phyloP scores from a whole-genome alignment of 2,329 filamentous ascomycete species.

The Sporothrix pallida region DNA sequence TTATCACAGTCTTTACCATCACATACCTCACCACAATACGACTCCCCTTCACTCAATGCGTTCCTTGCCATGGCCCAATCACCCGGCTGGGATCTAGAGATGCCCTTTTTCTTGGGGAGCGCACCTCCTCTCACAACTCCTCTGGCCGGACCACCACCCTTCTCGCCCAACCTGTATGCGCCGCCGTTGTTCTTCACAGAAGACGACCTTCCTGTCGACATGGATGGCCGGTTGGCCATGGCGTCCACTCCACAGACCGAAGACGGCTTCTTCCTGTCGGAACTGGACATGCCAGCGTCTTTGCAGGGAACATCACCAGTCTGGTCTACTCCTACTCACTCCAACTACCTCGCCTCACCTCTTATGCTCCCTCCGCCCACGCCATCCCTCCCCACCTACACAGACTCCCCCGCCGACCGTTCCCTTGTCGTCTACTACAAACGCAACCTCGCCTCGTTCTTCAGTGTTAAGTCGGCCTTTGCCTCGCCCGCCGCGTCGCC shows the following conservation, averaged over 20 bases:
- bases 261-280: background rate
- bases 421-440: conserved; percentile 33
- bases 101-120: too few relatives aligned
- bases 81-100: too few relatives aligned
- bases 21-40: too few relatives aligned
- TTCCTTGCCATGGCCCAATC: too few relatives aligned
- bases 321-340: background rate
- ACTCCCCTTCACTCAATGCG: too few relatives aligned
- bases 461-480: conserved; percentile 26
- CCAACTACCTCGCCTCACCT: background rate
- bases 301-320: background rate
- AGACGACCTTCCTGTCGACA: too few relatives aligned
- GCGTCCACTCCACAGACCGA: background rate
- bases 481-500: conserved; percentile 16
- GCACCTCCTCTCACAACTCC: too few relatives aligned
- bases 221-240: background rate
- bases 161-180: too few relatives aligned
- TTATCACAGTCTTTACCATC: background rate
- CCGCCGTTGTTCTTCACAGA: too few relatives aligned
- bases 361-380: background rate
- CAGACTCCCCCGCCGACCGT: background rate
- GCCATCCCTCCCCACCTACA: conserved; percentile 8
- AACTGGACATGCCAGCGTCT: background rate
- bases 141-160: too few relatives aligned
- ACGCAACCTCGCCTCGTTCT: conserved; percentile 31